A percentile compares a stretch with the other conserved stretches of the same genome.
These are phyloP conservation scores for Tephrocybe sp. DNA, from an alignment of 768 basidiomycete genomes.

Conservation along the genomic window DNA sequence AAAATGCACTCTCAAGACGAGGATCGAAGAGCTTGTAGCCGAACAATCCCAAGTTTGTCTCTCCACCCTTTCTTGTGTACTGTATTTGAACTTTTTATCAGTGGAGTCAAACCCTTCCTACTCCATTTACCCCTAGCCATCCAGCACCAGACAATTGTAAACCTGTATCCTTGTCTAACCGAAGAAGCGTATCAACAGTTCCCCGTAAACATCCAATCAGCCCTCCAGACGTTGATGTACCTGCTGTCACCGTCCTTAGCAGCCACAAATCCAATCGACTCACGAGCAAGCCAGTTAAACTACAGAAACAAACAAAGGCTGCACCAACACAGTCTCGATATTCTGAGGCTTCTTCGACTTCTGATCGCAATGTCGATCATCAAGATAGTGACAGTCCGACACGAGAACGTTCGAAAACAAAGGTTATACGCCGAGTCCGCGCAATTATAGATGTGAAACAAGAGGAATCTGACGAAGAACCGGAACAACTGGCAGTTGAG, in stretches of 20 bases:
- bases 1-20: slow-evolving; percentile 51
- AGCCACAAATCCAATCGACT: slow-evolving; percentile 12
- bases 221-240: slow-evolving; percentile 23
- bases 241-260: slow-evolving; percentile 13
- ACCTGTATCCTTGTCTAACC: slow-evolving; percentile 28
- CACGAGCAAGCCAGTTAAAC: slow-evolving; percentile 9
- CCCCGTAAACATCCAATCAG: slow-evolving; percentile 25
- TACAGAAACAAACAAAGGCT: slow-evolving; percentile 5
- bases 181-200: slow-evolving; percentile 24
- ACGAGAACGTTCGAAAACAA: slow-evolving; percentile 20
- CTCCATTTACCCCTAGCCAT: slow-evolving; percentile 34
- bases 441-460: slow-evolving; percentile 65
- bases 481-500: slow-evolving; percentile 1
- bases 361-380: neutral
- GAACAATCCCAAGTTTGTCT: slow-evolving; percentile 45
- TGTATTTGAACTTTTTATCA: slow-evolving; percentile 8
- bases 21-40: slow-evolving; percentile 56
- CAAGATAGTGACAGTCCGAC: slow-evolving; percentile 8
- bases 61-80: neutral
- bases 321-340: neutral
- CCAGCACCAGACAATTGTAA: slow-evolving; percentile 21
- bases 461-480: slow-evolving; percentile 40
- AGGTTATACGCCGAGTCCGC: slow-evolving; percentile 62
- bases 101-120: slow-evolving; percentile 14
- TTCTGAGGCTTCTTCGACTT: neutral